Evolutionary conservation across 495 filamentous ascomycete genomes (phyloP), one percentile per base, ranked within the genome.

Genomic region (Trichoderma parareesei): DNA sequence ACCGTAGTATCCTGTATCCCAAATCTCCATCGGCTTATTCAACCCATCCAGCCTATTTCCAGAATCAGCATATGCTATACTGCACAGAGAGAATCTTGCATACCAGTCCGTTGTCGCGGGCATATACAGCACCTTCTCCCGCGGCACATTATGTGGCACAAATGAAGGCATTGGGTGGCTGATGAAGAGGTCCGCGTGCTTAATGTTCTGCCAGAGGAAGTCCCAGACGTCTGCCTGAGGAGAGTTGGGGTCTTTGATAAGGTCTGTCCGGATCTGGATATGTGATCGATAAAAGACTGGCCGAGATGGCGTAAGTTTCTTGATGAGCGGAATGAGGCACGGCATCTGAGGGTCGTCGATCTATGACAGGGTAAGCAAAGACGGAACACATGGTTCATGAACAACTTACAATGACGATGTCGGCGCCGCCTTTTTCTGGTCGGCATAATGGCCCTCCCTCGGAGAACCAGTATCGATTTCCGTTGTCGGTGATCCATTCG

Each of bases 311-410:
- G 89, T 88, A 14, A 79, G 44, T 40, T 84, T 70, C 73, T 91
- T 93, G 68, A 91, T 90, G 16, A 95, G 75, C 1, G 88, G 87
- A 65, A 95, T 92, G 33, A 96, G 73, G 3, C 81, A 83, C 4
- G 91, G 91, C 91, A 95, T 93, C 76, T 95, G 92, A 18, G 91
- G 90, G 68, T 96, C 91, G 68, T 96, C 92, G 20, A 87, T 83
- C 82, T 84, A 65, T 6, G 62, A 3, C 20, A 8, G 61, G 69
- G 60, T 67, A 66, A 65, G 35, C 20, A 18, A 49, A 6, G 18
- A 49, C 16, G 9, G 5, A n/a, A 48, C 14, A 48, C 1, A 18
- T 41, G 40, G 40, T 11, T 0, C 27, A 41, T 20, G 61, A 42
- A 27, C 27, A 11, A 68, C 80, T 73, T 73, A 92, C 80, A 65